These are phyloP conservation scores for Suhomyces tanzawaensis DNA, from an alignment of 805 yeast species.

Conservation along the genomic window DNA sequence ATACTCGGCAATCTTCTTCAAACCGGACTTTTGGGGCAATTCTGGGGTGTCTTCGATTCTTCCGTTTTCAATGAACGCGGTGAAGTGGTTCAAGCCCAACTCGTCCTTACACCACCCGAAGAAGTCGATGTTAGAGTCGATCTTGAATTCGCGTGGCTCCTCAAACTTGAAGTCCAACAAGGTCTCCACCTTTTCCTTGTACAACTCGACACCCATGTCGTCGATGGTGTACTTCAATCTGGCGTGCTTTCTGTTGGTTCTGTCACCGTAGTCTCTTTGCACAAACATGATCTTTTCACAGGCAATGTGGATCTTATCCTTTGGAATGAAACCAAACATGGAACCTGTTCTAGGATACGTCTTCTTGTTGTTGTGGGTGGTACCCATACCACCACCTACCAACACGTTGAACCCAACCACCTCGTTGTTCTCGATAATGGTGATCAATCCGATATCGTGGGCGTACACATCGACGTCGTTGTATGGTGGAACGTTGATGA, in stretches of 20 bases:
- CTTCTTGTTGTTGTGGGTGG: slow-evolving; percentile 94
- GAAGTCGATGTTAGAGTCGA: slow-evolving; percentile 83
- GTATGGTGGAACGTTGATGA: slow-evolving; percentile 91
- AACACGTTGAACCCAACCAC: slow-evolving; percentile 81
- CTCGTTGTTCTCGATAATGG: slow-evolving; percentile 67
- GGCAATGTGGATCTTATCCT: slow-evolving; percentile 68
- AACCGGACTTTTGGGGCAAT: slow-evolving; percentile 84
- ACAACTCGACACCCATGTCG: slow-evolving; percentile 85
- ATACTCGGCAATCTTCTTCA: slow-evolving; percentile 71
- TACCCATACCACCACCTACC: slow-evolving; percentile 99
- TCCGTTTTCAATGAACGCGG: slow-evolving; percentile 93
- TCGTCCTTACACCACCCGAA: slow-evolving; percentile 95
- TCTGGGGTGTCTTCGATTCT: slow-evolving; percentile 92
- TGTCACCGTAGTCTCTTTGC: slow-evolving; percentile 93
- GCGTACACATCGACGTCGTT: slow-evolving; percentile 97
- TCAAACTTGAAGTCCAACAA: slow-evolving; percentile 73
- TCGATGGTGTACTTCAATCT: slow-evolving; percentile 96
- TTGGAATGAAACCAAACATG: slow-evolving; percentile 69
- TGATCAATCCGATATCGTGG: slow-evolving; percentile 89
- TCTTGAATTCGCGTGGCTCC: slow-evolving; percentile 67
- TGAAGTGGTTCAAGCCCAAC: slow-evolving; percentile 80
- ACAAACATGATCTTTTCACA: slow-evolving; percentile 92
- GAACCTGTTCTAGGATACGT: slow-evolving; percentile 96
- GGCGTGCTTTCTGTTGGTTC: slow-evolving; percentile 95
- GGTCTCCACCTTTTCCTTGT: slow-evolving; percentile 78